Percentiles rank a stretch among this genome's conserved stretches.
Evolutionary conservation across 306 rosid species (phyloP).

Genomic region (Cucumis sativus): Cucumber_9930_V3 NC_026660.2:6689501-6690000

Average conservation of each 20-base stretch:
- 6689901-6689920: constrained; percentile 81
- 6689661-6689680: constrained; percentile 97
- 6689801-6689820: constrained; percentile 89
- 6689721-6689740: constrained; percentile 98
- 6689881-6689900: constrained; percentile 99
- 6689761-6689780: constrained; percentile 98
- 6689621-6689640: constrained; percentile 98
- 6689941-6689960: neutral
- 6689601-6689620: constrained; percentile 92
- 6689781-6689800: constrained; percentile 95
- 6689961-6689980: neutral
- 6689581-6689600: constrained; percentile 93
- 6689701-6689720: constrained; percentile 93
- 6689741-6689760: constrained; percentile 99
- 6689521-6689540: constrained; percentile 70
- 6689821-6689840: constrained; percentile 96
- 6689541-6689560: constrained; percentile 60
- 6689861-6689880: constrained; percentile 97
- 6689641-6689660: constrained; percentile 94
- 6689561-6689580: constrained; percentile 89
- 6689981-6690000: neutral
- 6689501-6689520: constrained; percentile 83
- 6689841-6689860: constrained; percentile 95
- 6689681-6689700: constrained; percentile 97
- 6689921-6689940: neutral